Evolutionary conservation across 768 basidiomycete species (phyloP).

Genomic region (Termitomyces sp.): DNA sequence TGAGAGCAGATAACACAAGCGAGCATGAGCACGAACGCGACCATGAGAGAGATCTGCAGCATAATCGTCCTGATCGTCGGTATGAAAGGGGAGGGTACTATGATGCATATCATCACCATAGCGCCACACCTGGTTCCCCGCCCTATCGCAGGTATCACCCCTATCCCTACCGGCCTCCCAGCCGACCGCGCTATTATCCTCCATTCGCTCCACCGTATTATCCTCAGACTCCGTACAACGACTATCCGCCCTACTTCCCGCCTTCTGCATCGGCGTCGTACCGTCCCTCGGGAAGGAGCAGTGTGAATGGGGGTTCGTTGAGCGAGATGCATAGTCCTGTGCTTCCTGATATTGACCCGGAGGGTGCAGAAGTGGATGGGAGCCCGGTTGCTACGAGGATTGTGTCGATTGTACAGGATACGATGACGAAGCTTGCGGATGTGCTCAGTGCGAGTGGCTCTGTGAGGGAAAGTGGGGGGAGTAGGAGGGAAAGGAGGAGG

Average conservation of each 20-base stretch:
- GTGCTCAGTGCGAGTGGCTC: neutral
- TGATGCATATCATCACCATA: neutral
- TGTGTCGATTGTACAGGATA: slow-evolving; percentile 10
- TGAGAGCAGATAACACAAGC: neutral
- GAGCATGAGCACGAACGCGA: neutral
- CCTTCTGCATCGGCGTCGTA: slow-evolving; percentile 1
- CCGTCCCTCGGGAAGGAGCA: neutral
- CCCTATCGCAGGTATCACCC: neutral
- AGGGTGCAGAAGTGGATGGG: neutral
- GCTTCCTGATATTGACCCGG: slow-evolving; percentile 1
- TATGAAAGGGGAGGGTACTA: neutral
- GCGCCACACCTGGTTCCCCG: neutral
- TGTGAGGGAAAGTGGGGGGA: neutral
- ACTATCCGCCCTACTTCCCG: neutral
- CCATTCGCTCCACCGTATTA: neutral
- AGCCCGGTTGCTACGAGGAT: slow-evolving; percentile 5
- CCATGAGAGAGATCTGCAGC: neutral
- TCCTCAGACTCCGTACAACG: neutral
- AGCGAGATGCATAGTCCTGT: neutral
- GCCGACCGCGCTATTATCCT: neutral
- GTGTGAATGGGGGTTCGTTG: neutral
- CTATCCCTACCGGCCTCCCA: neutral
- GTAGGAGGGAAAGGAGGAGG: neutral
- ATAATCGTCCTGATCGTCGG: neutral
- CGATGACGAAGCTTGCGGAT: slow-evolving; percentile 5